Base-by-base conservation (phyloP, 495 filamentous ascomycete genomes). In the Tuber microsphaerosporum region DNA sequence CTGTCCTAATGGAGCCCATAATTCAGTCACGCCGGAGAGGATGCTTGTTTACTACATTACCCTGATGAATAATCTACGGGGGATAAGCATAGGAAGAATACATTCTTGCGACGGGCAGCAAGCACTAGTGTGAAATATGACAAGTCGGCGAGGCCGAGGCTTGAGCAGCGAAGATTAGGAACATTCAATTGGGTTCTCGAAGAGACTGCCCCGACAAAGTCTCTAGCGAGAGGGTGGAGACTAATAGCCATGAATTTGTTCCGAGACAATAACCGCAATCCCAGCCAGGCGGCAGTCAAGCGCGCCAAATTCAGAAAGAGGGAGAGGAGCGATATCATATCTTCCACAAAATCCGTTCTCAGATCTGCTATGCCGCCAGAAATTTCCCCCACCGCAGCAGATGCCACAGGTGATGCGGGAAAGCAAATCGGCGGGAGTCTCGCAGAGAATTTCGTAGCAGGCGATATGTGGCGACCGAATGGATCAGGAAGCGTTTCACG, bases 181-280 rank as follows among this genome's bases (percentile, higher is more conserved):
- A 34, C 31, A 37, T 8, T 65, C 0, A 10, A 42, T 51, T 16
- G 61, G 8, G n/a, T 41, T 31, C 6, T 19, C 14, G 45, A 71
- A 17, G 70, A 42, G 31, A 17, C 3, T 22, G 46, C 8, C 22
- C 37, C 20, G 70, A 65, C 51, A 79, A 79, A 56, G 37, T 65
- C 42, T 20, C 43, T 56, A 3, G 20, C 56, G 8, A 79, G 46
- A n/a, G 77, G 77, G 2, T 79, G 77, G 77, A 79, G 78, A 26
- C 76, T 75, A 17, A 79, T 79, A 22, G 74, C 78, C 48, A 75
- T 45, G 22, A 76, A 79, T 14, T 75, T 79, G 43, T 79, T 79
- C 51, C 72, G 70, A 26, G 45, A 76, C 31, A 51, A 26, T 34
- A 45, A 65, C 19, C 44, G 68, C 22, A 44, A 70, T 31, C 34